A percentile compares a stretch with the other conserved stretches of the same genome.
Evolutionary conservation across 805 yeast species (phyloP).

Genomic region (fission yeast (Schizosaccharomyces pombe)): DNA sequence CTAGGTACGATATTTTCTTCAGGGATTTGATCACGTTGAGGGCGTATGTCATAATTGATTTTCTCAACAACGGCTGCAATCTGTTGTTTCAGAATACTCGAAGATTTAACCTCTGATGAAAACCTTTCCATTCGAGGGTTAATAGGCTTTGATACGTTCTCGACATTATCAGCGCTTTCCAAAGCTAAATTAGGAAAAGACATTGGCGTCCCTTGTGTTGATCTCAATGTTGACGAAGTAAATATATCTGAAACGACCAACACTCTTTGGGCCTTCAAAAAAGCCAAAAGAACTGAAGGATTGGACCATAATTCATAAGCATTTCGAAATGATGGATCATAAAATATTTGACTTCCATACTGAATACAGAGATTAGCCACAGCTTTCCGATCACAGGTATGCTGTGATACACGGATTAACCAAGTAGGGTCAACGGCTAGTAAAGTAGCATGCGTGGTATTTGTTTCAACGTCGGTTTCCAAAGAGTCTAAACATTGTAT

Average conservation of each 20-base stretch:
- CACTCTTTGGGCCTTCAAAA: not conserved
- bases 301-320: not conserved
- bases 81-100: too few species aligned
- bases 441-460: not conserved
- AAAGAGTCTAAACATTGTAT: not conserved
- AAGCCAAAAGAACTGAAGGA: not conserved
- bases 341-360: not conserved
- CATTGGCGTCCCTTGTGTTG: too few species aligned
- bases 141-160: too few species aligned
- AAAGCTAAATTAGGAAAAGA: too few species aligned
- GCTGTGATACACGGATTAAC: not conserved
- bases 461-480: not conserved
- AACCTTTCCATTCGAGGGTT: too few species aligned
- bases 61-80: too few species aligned
- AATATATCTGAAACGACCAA: not conserved
- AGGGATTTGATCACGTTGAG: too few species aligned
- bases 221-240: not conserved
- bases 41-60: too few species aligned
- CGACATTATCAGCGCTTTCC: too few species aligned
- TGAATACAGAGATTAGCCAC: not conserved
- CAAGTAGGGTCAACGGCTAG: not conserved
- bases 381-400: not conserved
- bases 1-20: too few species aligned
- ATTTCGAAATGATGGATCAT: not conserved
- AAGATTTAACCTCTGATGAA: too few species aligned